Conservation (phyloP, 805 yeast species). For the Yarrowia sp. region DNA sequence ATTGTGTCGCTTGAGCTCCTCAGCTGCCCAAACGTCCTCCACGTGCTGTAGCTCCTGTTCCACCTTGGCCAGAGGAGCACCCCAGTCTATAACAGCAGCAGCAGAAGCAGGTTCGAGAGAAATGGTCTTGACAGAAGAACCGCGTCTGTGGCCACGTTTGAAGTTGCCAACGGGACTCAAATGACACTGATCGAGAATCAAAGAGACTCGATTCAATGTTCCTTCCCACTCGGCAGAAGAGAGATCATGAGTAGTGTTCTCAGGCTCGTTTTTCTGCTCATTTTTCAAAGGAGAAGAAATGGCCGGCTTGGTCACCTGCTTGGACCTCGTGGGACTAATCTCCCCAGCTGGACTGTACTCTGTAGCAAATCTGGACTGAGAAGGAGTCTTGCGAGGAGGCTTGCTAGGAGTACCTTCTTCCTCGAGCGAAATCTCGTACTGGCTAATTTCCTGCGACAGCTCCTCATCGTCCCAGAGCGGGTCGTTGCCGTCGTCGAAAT, state of each 20-base stretch:
- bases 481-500: conserved; percentile 27
- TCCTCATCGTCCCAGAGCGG: conserved; percentile 29
- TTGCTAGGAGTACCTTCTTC: background rate
- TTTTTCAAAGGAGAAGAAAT: background rate
- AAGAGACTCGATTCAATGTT: background rate
- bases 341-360: background rate
- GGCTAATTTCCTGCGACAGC: conserved; percentile 1
- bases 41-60: background rate
- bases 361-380: background rate
- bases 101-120: background rate
- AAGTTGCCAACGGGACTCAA: background rate
- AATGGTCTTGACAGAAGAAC: background rate
- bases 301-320: background rate
- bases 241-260: background rate
- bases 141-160: background rate
- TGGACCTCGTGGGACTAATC: background rate
- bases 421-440: conserved; percentile 5
- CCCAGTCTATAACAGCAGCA: background rate
- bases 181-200: conserved; percentile 11
- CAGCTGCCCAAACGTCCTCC: background rate
- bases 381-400: background rate
- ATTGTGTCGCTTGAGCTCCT: conserved; percentile 1
- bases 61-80: background rate
- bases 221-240: conserved; percentile 7
- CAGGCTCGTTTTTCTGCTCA: background rate